A percentile compares a stretch with the other conserved stretches of the same genome.
phyloP scores from a whole-genome alignment of 441 rosid species.

The Euphorbia celastroides region DNA sequence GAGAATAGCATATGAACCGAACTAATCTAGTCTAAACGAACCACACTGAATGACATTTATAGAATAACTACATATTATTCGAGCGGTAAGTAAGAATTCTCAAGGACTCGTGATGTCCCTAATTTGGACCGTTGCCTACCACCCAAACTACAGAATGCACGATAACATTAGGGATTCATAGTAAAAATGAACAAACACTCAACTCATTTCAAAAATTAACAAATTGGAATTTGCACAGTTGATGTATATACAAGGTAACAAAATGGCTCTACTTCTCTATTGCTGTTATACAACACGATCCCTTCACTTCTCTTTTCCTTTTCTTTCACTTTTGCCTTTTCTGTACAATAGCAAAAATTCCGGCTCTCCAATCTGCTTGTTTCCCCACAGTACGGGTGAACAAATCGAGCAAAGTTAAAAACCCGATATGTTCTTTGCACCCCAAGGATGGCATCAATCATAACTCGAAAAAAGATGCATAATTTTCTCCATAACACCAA shows the following conservation, averaged over 20 bases:
- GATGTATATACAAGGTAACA: slow-evolving; percentile 25
- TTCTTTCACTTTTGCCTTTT: background rate
- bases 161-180: too few species aligned
- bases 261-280: slow-evolving; percentile 20
- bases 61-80: too few species aligned
- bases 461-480: background rate
- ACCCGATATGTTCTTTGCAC: background rate
- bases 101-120: too few species aligned
- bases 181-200: too few species aligned
- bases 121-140: too few species aligned
- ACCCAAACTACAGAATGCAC: too few species aligned
- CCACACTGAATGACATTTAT: too few species aligned
- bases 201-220: slow-evolving; percentile 11
- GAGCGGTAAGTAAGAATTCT: too few species aligned
- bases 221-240: slow-evolving; percentile 1
- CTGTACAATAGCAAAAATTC: slow-evolving; percentile 24
- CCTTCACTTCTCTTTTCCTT: slow-evolving; percentile 14
- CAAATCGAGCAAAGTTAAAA: too few species aligned
- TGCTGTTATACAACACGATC: slow-evolving; percentile 15
- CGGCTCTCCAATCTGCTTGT: background rate
- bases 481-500: slow-evolving; percentile 12
- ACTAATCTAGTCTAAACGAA: too few species aligned
- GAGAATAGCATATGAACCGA: too few species aligned
- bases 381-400: too few species aligned
- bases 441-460: background rate